Evolutionary conservation across 2,329 filamentous ascomycete species (phyloP).

Genomic region (Neophaeococcomyces aloes): DNA sequence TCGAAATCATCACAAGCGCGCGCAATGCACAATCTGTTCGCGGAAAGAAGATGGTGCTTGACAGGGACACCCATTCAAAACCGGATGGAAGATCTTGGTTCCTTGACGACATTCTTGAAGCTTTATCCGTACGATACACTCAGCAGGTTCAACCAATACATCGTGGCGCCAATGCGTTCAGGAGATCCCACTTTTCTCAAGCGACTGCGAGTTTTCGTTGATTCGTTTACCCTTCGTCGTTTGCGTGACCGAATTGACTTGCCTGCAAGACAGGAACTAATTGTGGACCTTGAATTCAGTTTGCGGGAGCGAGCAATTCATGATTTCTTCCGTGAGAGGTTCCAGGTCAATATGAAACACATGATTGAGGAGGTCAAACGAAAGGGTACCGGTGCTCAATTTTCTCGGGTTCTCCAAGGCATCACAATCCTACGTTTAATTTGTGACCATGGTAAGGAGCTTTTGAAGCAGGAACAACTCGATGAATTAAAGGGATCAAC

Average conservation of each 20-base stretch:
- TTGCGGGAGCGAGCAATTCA: constrained; percentile 67
- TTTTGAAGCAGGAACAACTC: constrained; percentile 75
- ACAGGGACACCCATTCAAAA: constrained; percentile 96
- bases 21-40: constrained; percentile 67
- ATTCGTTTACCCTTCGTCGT: constrained; percentile 85
- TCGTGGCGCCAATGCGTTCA: constrained; percentile 75
- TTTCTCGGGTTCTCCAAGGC: constrained; percentile 83
- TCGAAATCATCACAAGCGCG: constrained; percentile 71
- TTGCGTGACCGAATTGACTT: constrained; percentile 86
- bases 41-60: constrained; percentile 85
- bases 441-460: constrained; percentile 86
- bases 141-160: constrained; percentile 63
- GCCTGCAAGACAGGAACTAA: constrained; percentile 60
- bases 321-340: constrained; percentile 72
- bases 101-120: constrained; percentile 74
- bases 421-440: constrained; percentile 83
- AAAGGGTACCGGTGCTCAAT: constrained; percentile 53
- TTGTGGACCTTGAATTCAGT: constrained; percentile 65
- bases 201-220: constrained; percentile 78
- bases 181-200: constrained; percentile 75
- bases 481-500: constrained; percentile 69
- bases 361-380: constrained; percentile 57
- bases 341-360: constrained; percentile 66
- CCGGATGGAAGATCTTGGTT: constrained; percentile 76
- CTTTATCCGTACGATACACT: constrained; percentile 76